Evolutionary conservation across 192 early-diverging fungal species (phyloP).

Genomic region (Entomortierella beljakovae): DNA sequence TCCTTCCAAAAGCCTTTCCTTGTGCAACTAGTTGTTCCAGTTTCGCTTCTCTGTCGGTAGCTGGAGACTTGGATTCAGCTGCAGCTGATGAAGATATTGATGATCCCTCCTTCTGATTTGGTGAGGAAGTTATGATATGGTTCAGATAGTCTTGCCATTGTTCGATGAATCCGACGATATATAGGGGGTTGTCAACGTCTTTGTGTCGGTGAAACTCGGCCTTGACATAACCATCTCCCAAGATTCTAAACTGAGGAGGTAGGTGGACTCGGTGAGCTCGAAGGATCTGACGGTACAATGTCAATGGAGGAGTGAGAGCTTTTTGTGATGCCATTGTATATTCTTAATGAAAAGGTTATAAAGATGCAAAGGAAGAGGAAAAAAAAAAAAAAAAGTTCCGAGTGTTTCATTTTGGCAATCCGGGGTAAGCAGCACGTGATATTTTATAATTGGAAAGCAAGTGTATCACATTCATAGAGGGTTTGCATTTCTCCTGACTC

Average conservation of each 20-base stretch:
- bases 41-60: slow-evolving; percentile 10
- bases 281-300: slow-evolving; percentile 66
- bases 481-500: no score
- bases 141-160: slow-evolving; percentile 66
- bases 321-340: slow-evolving; percentile 34
- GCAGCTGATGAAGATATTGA: slow-evolving; percentile 26
- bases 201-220: slow-evolving; percentile 69
- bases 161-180: slow-evolving; percentile 67
- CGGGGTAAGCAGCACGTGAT: no score
- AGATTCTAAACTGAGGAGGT: slow-evolving; percentile 59
- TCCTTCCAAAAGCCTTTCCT: slow-evolving; percentile 49
- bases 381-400: no score
- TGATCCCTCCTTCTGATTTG: slow-evolving; percentile 13
- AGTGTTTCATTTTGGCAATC: no score
- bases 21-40: slow-evolving; percentile 35
- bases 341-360: background rate
- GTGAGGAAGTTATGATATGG: slow-evolving; percentile 24
- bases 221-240: slow-evolving; percentile 73
- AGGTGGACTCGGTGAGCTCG: slow-evolving; percentile 57
- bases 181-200: slow-evolving; percentile 63
- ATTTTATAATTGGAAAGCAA: no score
- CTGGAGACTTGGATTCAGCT: slow-evolving; percentile 2
- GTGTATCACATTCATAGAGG: no score
- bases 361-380: no score
- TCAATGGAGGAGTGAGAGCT: slow-evolving; percentile 60